Evolutionary conservation across 2,329 filamentous ascomycete species (phyloP), one percentile per base, ranked within the genome.

Genomic region (Rhynchosporium agropyri): DNA sequence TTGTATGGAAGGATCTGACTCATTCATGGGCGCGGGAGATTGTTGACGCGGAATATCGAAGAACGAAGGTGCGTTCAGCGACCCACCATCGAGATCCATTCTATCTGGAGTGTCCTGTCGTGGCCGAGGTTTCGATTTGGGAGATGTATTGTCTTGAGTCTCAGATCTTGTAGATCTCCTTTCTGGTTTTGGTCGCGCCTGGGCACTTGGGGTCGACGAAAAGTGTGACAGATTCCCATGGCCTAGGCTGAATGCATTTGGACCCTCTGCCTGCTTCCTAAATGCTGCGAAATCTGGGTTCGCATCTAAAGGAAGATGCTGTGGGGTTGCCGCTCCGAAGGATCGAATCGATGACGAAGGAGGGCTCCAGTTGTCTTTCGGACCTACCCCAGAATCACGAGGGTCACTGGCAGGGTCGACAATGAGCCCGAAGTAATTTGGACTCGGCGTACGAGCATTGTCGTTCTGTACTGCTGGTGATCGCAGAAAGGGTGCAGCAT

Each of bases 281-380:
- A 96, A 94, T 2, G 89, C 89, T 74, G 94, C 91, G 67, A 90
- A 94, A n/a, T 92, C 88, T 6, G 89, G 84, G 70, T 93, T 92
- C 40, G 88, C 85, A 70, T 94, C 89, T 57, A 91, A 78, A 0
- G 90, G 84, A 6, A 92, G 78, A 67, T 88, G 83, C 66, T 86
- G 86, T 2, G 91, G 90, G 8, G 90, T 83, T 2, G 84, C 83
- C 15, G 87, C 84, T 26, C 82, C 84, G 59, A 89, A 90, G 0
- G 88, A 90, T 71, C 86, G 86, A 55, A 92, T 83, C 4, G 89
- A 88, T 0, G 88, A 89, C 8, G 86, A 87, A 0, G 87, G 83
- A 8, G 89, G 84, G 69, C 88, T 90, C 89, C 90, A 94, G 75
- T 90, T 90, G 48, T 40, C 85, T 62, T 85, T 85, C 0, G 87